Base-by-base conservation (phyloP, 2,329 filamentous ascomycete genomes). In the Trematosphaeria pertusa region DNA sequence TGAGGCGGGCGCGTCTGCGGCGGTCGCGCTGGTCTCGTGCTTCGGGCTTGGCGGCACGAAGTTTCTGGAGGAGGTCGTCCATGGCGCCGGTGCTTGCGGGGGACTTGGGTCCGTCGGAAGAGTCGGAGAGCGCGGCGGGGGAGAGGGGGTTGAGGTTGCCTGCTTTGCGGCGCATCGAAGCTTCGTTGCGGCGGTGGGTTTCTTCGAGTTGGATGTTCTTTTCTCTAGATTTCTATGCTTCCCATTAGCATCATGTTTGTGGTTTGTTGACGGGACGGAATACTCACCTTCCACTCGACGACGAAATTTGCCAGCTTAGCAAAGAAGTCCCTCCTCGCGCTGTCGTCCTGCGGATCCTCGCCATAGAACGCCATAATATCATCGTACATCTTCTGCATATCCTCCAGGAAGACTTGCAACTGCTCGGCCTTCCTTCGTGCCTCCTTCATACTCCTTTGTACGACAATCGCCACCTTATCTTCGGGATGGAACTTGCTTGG, bases 401-500 rank as follows among this genome's bases (percentile, higher is more conserved):
- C 91, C 58, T 96, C 92, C 36, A 97, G 78, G 71, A 96, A 97
- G 17, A 97, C 78, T 67, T 90, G 84, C 86, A 97, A 88, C 76
- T 97, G 94, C 72, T 97, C 93, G 2, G 94, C 91, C 78, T 97
- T 99, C 62, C 93, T 84, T 52, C 94, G 81, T 15, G 94, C 94
- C 58, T 99, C 94, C 77, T 97, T 97, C 93, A 99, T 97, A 57
- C 83, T 87, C 40, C 93, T 83, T 73, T 96, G 91, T 44, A 96
- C 92, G 24, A 97, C 82, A 73, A 95, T 89, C 53, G 87, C 88
- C 33, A 97, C 92, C 50, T 94, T 89, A 72, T 99, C 94, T 73
- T 97, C 90, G 14, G 94, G 93, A 68, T 99, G 94, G 80, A 99
- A 99, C 64, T 93, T 95, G 80, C 94, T 97, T 34, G 93, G 88